These are phyloP conservation scores for Calcarisporium arbuscula DNA, from an alignment of 2,329 filamentous ascomycete genomes.

Conservation along the genomic window DNA sequence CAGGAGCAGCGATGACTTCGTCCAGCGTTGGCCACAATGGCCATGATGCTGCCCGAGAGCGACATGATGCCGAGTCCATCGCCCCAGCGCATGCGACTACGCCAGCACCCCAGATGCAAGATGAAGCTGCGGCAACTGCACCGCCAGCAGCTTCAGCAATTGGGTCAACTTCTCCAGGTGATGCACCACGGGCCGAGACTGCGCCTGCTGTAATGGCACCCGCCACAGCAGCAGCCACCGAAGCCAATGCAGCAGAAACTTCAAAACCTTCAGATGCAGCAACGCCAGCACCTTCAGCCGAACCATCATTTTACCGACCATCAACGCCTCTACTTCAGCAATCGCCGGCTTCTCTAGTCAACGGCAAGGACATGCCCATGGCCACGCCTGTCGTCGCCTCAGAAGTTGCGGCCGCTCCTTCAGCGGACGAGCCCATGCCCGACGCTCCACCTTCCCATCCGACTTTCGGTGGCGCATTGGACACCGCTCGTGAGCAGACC, in stretches of 20 bases:
- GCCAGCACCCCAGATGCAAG: neutral
- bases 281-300: conserved; percentile 1
- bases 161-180: neutral
- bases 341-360: too few relatives aligned
- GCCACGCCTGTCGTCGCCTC: too few relatives aligned
- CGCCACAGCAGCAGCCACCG: conserved; percentile 3
- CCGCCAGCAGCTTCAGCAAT: neutral
- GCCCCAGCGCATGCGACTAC: neutral
- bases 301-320: too few relatives aligned
- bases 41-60: conserved; percentile 11
- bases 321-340: too few relatives aligned
- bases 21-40: conserved; percentile 37
- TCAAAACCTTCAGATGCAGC: neutral
- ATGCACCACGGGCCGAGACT: neutral
- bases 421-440: conserved; percentile 11
- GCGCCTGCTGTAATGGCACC: conserved; percentile 2
- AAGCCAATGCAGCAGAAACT: conserved; percentile 7
- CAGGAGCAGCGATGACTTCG: conserved; percentile 55
- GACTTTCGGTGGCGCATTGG: too few relatives aligned
- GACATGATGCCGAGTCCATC: conserved; percentile 3
- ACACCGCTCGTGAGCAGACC: neutral
- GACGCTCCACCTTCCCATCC: too few relatives aligned
- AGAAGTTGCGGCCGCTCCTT: too few relatives aligned
- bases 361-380: too few relatives aligned
- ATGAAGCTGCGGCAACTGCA: conserved; percentile 2